Evolutionary conservation across 1,284 basidiomycete genomes (phyloP), one percentile per base, ranked within the genome.

Genomic region (Coniophora puteana): DNA sequence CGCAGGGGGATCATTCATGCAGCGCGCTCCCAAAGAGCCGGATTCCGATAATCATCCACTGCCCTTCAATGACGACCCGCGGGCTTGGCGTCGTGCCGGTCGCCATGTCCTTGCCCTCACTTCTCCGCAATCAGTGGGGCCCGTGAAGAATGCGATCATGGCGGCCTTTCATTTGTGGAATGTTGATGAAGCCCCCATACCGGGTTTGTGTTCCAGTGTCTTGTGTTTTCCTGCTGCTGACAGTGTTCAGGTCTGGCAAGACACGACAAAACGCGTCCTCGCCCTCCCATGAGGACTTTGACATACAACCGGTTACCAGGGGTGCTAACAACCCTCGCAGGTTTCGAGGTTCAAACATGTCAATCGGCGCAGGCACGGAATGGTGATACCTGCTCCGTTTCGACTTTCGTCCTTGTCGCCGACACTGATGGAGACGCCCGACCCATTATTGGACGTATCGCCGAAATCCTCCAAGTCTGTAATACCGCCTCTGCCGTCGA

Each of bases 401-500:
- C 26, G 16, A n/a, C 10, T 11, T 41, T 29, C 21, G 26, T 20
- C n/a, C 32, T 35, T 16, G 26, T 16, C 20, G 34, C n/a, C 17
- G 10, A 11, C 13, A 23, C 25, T 20, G 7, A 11, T 17, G n/a
- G 21, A 12, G n/a, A 13, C 7, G 22, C 20, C 5, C 18, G 32
- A 25, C 40, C 33, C n/a, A 13, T 41, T 11, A 36, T 29, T 30
- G 33, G 40, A 7, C 24, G 18, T 18, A 11, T 41, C 8, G 21
- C 24, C 4, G 40, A 41, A 17, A 41, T 41, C 11, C 21, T 41
- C 8, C 40, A 41, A 33, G 26, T 41, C 11, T 41, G 31, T 26
- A 30, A 41, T 18, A 13, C 32, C 11, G n/a, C 21, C 21, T 13
- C 40, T 8, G 24, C 25, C 13, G 14, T 16, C 13, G 14, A 36